phyloP scores from a whole-genome alignment of 805 yeast species.

The Suhomyces vadensis region DNA sequence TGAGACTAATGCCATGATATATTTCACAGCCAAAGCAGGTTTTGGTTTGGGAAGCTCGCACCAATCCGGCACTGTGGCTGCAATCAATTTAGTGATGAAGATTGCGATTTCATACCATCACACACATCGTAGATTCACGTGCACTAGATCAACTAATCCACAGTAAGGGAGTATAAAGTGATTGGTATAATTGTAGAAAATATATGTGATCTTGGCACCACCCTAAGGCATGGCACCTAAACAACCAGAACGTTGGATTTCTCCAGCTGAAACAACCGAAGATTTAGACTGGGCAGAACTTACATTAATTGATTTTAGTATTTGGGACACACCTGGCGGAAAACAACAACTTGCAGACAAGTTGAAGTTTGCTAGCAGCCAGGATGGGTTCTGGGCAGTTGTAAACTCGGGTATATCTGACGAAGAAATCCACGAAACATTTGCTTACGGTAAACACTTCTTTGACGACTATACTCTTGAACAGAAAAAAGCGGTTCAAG shows the following conservation, averaged over 20 bases:
- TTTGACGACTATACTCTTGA: slow-evolving; percentile 25
- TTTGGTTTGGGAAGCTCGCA: too few relatives aligned
- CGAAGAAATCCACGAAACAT: slow-evolving; percentile 26
- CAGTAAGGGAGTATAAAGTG: neutral
- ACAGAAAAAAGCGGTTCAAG: slow-evolving; percentile 26
- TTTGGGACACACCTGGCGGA: slow-evolving; percentile 28
- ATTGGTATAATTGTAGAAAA: neutral
- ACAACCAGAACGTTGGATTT: slow-evolving; percentile 20
- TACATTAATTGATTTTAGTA: slow-evolving; percentile 26
- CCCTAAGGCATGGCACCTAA: neutral
- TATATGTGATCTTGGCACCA: neutral
- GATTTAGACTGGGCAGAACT: slow-evolving; percentile 35
- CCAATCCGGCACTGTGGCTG: too few relatives aligned
- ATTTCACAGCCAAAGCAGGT: too few relatives aligned
- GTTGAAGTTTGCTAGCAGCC: slow-evolving; percentile 25
- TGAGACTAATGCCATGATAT: too few relatives aligned
- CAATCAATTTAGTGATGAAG: neutral
- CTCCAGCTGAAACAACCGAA: slow-evolving; percentile 28
- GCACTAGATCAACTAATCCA: neutral
- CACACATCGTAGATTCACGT: neutral
- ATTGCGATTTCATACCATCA: neutral
- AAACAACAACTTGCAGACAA: slow-evolving; percentile 28
- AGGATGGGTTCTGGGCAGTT: slow-evolving; percentile 36
- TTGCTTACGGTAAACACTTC: slow-evolving; percentile 29
- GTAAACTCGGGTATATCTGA: slow-evolving; percentile 25